phyloP scores from a whole-genome alignment of 176 grass and related monocot species.

The Avena atlantica region DNA sequence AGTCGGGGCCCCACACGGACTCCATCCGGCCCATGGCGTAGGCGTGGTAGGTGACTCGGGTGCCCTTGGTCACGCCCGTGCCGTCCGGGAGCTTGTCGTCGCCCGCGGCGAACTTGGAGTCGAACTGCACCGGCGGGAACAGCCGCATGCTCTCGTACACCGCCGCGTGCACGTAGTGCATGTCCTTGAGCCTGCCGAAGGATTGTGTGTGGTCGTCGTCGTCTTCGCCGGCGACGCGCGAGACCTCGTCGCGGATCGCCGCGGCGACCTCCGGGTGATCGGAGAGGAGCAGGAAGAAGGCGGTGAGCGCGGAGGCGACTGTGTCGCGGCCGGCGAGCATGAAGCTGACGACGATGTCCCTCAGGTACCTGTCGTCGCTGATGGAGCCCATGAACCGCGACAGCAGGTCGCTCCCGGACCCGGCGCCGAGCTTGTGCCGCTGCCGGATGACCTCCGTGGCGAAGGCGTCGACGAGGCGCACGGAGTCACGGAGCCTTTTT shows the following conservation, averaged over 20 bases:
- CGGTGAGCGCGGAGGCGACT: slow-evolving; percentile 68
- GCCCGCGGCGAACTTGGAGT: slow-evolving; percentile 73
- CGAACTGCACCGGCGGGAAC: slow-evolving; percentile 86
- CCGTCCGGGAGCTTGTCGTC: slow-evolving; percentile 82
- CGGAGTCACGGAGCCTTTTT: slow-evolving; percentile 48
- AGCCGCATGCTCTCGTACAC: slow-evolving; percentile 82
- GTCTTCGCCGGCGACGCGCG: slow-evolving; percentile 19
- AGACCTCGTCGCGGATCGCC: slow-evolving; percentile 57
- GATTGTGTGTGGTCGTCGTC: background rate
- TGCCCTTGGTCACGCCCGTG: slow-evolving; percentile 57
- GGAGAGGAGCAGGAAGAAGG: slow-evolving; percentile 85
- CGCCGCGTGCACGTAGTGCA: slow-evolving; percentile 88
- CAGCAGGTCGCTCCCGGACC: slow-evolving; percentile 67
- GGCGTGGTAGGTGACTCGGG: slow-evolving; percentile 75
- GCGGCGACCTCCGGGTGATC: slow-evolving; percentile 49
- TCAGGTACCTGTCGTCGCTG: slow-evolving; percentile 73
- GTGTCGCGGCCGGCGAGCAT: slow-evolving; percentile 90
- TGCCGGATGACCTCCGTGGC: slow-evolving; percentile 73
- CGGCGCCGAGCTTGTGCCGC: slow-evolving; percentile 66
- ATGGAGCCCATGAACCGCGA: slow-evolving; percentile 70
- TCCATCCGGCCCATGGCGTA: slow-evolving; percentile 92
- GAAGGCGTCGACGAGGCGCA: slow-evolving; percentile 65
- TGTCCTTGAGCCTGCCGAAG: slow-evolving; percentile 61
- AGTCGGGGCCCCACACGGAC: slow-evolving; percentile 82
- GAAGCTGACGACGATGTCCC: slow-evolving; percentile 87